Percentiles rank a stretch among this genome's conserved stretches.
These are phyloP conservation scores for Xylaria sp. DNA, from an alignment of 2,329 filamentous ascomycete species.

Conservation along the genomic window DNA sequence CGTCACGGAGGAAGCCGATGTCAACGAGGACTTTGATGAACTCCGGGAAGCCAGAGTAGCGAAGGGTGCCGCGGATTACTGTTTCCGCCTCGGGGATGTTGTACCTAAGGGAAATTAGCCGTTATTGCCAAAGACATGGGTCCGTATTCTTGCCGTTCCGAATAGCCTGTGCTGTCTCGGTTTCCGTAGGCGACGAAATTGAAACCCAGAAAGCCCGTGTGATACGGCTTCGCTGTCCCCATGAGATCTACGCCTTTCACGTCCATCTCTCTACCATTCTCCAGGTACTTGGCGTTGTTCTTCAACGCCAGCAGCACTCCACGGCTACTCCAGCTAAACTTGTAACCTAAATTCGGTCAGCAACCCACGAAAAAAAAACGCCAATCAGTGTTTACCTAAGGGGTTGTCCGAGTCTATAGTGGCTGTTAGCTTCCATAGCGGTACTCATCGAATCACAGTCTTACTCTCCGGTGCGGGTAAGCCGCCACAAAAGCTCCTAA, in stretches of 20 bases:
- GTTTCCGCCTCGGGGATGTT: constrained; percentile 89
- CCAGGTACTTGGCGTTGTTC: constrained; percentile 82
- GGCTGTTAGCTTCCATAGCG: background rate
- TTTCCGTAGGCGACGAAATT: constrained; percentile 93
- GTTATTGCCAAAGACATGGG: background rate
- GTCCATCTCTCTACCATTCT: constrained; percentile 75
- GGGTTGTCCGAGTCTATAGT: background rate
- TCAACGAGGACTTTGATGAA: constrained; percentile 88
- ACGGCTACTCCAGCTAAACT: constrained; percentile 75
- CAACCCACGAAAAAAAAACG: background rate
- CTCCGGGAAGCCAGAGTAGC: constrained; percentile 88
- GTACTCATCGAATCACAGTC: background rate
- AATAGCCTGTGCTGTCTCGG: constrained; percentile 85
- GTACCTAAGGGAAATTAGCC: constrained; percentile 57
- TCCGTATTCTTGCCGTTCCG: constrained; percentile 53
- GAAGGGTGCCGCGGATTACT: constrained; percentile 79
- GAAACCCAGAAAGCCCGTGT: constrained; percentile 55
- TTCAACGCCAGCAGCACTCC: constrained; percentile 86
- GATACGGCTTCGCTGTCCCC: constrained; percentile 85
- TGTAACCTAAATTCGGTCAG: constrained; percentile 71
- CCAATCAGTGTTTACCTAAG: background rate
- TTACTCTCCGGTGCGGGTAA: constrained; percentile 42
- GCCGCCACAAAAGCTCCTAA: constrained; percentile 85
- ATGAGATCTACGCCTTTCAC: constrained; percentile 71
- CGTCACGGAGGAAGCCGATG: constrained; percentile 83